Conservation (phyloP, 495 filamentous ascomycete genomes). For the Trichoderma erinaceum region DNA sequence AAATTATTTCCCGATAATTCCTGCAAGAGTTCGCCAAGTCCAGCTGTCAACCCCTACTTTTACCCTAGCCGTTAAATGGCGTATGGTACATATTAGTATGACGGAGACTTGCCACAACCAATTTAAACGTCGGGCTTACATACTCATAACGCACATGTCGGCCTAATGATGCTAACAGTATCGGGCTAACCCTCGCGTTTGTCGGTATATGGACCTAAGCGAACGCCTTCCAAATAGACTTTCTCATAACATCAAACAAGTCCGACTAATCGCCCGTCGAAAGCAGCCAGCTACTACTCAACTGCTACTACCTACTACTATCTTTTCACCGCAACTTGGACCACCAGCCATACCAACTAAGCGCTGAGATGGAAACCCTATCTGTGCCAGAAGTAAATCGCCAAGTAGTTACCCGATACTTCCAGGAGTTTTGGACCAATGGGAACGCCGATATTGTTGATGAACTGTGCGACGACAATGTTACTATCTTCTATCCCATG, state of each 20-base stretch:
- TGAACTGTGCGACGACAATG: not conserved
- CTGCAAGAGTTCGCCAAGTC: not conserved
- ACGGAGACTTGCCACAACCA: too few relatives aligned
- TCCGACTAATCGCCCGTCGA: not conserved
- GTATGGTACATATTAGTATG: not conserved
- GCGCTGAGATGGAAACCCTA: not conserved
- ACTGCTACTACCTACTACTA: too few relatives aligned
- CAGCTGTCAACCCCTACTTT: not conserved
- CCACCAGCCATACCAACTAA: not conserved
- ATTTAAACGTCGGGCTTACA: not conserved
- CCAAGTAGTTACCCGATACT: not conserved
- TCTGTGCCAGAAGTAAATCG: not conserved
- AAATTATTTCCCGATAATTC: not conserved
- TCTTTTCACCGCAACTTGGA: not conserved
- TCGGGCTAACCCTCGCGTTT: not conserved
- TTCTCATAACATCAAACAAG: not conserved
- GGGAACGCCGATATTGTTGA: not conserved
- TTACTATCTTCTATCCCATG: not conserved
- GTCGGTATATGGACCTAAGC: not conserved
- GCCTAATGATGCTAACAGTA: not conserved
- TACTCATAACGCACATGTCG: not conserved
- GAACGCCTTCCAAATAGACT: slow-evolving; percentile 1
- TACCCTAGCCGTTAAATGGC: not conserved
- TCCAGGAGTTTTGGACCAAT: slow-evolving; percentile 7
- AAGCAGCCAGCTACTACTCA: not conserved